Evolutionary conservation across 2,329 filamentous ascomycete species (phyloP).

Genomic region (Rutstroemia sydowiana): DNA sequence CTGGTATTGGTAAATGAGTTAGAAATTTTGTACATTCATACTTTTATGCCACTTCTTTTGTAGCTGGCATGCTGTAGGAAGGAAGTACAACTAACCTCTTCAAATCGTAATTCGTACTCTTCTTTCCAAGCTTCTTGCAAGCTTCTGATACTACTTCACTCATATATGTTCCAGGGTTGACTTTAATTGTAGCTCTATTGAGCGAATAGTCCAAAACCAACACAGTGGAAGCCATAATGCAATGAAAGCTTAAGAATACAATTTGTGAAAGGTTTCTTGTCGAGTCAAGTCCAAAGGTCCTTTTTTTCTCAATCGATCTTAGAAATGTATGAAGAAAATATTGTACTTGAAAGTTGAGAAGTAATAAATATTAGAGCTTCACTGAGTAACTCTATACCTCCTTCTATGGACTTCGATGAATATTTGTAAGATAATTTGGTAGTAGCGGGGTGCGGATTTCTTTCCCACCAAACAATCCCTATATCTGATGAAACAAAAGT

Average conservation of each 20-base stretch:
- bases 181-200: constrained; percentile 73
- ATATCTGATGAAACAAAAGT: no score
- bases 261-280: background rate
- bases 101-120: constrained; percentile 66
- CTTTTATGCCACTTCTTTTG: no score
- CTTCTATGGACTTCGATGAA: no score
- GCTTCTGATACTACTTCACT: constrained; percentile 83
- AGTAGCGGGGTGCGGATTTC: no score
- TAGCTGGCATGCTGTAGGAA: no score
- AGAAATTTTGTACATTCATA: constrained; percentile 12
- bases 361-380: no score
- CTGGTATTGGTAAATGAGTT: constrained; percentile 34
- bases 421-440: no score
- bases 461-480: no score
- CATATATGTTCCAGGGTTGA: constrained; percentile 71
- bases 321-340: no score
- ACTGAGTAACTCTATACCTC: no score
- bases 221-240: constrained; percentile 74
- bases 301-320: background rate
- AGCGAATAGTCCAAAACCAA: constrained; percentile 78
- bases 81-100: constrained; percentile 49
- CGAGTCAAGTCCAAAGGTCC: no score
- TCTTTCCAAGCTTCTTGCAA: constrained; percentile 61
- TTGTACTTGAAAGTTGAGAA: no score
- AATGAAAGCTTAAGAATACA: background rate